phyloP scores from a whole-genome alignment of 1,139 yeast species.

The Blastobotrys malaysiensis region DNA sequence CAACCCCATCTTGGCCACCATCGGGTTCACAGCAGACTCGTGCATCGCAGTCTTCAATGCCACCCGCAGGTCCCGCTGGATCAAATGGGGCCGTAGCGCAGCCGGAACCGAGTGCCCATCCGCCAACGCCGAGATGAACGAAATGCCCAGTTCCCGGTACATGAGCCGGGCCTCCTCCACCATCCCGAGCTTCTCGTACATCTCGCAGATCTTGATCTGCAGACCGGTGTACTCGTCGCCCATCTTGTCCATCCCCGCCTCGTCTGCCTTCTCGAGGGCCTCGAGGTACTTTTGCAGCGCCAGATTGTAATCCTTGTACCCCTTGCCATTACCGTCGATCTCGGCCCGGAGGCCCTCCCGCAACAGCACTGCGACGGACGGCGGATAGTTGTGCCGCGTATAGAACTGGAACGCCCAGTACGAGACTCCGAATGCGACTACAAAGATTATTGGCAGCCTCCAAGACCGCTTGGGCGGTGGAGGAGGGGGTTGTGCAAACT shows the following conservation, averaged over 20 bases:
- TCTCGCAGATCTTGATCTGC: constrained; percentile 78
- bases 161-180: constrained; percentile 56
- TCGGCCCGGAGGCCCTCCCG: constrained; percentile 84
- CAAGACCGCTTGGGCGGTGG: constrained; percentile 6
- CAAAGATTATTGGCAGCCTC: constrained; percentile 11
- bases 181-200: constrained; percentile 66
- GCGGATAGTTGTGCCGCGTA: constrained; percentile 40
- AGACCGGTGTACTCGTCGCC: constrained; percentile 78
- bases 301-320: constrained; percentile 51
- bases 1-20: constrained; percentile 52
- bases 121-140: constrained; percentile 53
- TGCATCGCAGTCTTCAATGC: constrained; percentile 62
- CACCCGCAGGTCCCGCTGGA: constrained; percentile 67
- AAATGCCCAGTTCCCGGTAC: constrained; percentile 61
- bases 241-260: constrained; percentile 47
- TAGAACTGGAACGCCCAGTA: constrained; percentile 20
- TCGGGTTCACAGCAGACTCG: constrained; percentile 43
- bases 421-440: constrained; percentile 14
- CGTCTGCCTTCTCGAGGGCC: constrained; percentile 43
- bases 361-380: constrained; percentile 59
- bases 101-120: constrained; percentile 32
- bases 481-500: constrained; percentile 7
- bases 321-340: constrained; percentile 50
- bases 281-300: constrained; percentile 67
- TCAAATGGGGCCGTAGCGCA: constrained; percentile 45